Conservation (phyloP, 768 basidiomycete species). For the Mycena venus region DNA sequence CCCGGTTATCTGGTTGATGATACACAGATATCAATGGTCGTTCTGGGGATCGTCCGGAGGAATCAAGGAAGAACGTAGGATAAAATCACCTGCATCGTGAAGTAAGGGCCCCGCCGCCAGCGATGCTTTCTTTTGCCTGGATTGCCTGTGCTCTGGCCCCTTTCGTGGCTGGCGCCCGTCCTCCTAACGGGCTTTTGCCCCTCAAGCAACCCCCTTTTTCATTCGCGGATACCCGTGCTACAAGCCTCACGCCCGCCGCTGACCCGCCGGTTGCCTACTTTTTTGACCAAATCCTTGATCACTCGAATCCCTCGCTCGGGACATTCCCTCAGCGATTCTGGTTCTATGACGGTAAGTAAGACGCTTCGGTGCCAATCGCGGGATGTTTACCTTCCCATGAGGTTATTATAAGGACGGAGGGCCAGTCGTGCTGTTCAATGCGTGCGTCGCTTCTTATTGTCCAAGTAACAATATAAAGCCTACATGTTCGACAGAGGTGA, state of each 20-base stretch:
- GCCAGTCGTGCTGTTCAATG: slow-evolving; percentile 21
- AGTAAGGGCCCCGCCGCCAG: not conserved
- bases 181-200: not conserved
- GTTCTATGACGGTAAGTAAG: slow-evolving; percentile 59
- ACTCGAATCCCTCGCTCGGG: slow-evolving; percentile 59
- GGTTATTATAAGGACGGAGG: slow-evolving; percentile 55
- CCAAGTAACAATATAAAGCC: not conserved
- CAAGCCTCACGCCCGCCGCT: not conserved
- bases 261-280: slow-evolving; percentile 39
- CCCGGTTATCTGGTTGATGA: no score
- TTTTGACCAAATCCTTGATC: slow-evolving; percentile 58
- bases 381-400: no score
- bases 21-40: no score
- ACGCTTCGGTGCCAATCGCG: no score
- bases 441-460: slow-evolving; percentile 3
- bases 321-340: slow-evolving; percentile 68
- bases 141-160: slow-evolving; percentile 18
- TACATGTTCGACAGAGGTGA: slow-evolving; percentile 5
- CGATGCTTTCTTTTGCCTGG: slow-evolving; percentile 16
- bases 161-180: slow-evolving; percentile 3
- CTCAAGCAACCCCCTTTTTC: slow-evolving; percentile 24
- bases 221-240: not conserved
- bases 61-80: no score
- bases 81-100: not conserved
- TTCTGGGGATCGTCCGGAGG: not conserved